phyloP scores from a whole-genome alignment of 192 early-diverging fungal genomes.

The Backusella liffmaniae region DNA sequence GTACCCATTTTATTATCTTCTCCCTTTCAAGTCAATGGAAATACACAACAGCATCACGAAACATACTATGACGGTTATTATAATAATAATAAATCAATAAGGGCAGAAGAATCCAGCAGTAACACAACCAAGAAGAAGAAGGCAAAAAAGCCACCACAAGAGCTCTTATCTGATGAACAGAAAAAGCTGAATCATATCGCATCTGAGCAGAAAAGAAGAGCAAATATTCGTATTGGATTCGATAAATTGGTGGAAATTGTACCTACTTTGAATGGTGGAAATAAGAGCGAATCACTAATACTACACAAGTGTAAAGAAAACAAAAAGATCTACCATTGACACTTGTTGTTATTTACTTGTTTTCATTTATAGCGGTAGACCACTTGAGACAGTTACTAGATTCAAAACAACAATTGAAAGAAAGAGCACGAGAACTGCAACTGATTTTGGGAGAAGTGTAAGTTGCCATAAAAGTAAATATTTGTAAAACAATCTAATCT shows the following conservation, averaged over 20 bases:
- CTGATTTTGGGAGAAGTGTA: slow-evolving; percentile 43
- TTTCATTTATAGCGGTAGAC: slow-evolving; percentile 55
- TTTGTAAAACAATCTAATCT: not conserved
- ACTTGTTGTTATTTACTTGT: not conserved
- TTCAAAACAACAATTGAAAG: slow-evolving; percentile 53
- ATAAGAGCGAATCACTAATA: slow-evolving; percentile 82
- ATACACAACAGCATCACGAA: not conserved
- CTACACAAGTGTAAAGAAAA: slow-evolving; percentile 63
- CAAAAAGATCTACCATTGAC: not conserved
- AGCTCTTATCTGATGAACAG: slow-evolving; percentile 80
- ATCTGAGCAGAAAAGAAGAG: slow-evolving; percentile 88
- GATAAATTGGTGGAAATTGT: slow-evolving; percentile 86
- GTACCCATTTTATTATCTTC: slow-evolving; percentile 2
- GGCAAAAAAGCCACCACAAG: slow-evolving; percentile 45
- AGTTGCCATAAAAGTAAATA: slow-evolving; percentile 16
- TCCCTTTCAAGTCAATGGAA: not conserved
- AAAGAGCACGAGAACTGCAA: slow-evolving; percentile 46
- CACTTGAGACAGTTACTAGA: slow-evolving; percentile 66
- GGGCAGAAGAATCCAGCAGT: not conserved
- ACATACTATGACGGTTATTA: not conserved
- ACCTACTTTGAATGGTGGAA: slow-evolving; percentile 76
- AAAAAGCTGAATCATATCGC: slow-evolving; percentile 94
- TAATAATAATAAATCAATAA: not conserved
- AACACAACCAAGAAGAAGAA: not conserved
- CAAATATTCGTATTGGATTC: slow-evolving; percentile 87